Percentiles rank a stretch among this genome's conserved stretches.
Evolutionary conservation across 768 basidiomycete genomes (phyloP).

Genomic region (Trametes maxima): DNA sequence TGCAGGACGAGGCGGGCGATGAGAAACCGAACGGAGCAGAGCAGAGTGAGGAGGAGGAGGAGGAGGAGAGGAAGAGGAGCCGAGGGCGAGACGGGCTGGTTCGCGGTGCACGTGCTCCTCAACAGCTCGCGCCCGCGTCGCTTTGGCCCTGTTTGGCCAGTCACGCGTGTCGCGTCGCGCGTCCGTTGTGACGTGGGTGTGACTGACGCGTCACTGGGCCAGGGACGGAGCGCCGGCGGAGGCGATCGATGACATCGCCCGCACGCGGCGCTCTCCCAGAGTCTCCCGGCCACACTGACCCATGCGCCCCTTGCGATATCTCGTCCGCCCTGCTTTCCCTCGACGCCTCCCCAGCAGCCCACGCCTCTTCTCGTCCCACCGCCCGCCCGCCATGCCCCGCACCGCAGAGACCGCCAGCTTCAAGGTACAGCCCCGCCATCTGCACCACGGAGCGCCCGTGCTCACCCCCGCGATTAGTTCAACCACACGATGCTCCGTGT

Average conservation of each 20-base stretch:
- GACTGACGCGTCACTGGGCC: not conserved
- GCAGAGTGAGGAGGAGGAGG: conserved; percentile 6
- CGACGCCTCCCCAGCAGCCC: not conserved
- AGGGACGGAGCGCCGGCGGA: conserved; percentile 5
- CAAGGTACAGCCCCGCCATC: conserved; percentile 40
- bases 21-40: not conserved
- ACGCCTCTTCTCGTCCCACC: conserved; percentile 7
- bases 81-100: not conserved
- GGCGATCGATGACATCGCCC: not conserved
- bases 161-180: conserved; percentile 25
- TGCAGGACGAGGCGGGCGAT: not conserved
- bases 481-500: conserved; percentile 90
- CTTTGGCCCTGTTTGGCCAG: conserved; percentile 19
- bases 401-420: conserved; percentile 66
- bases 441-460: not conserved
- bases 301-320: not conserved
- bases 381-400: conserved; percentile 52
- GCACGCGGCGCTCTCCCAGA: not conserved
- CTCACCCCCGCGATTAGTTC: conserved; percentile 45
- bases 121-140: conserved; percentile 24
- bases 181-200: not conserved
- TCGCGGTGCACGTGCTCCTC: conserved; percentile 19
- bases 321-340: not conserved
- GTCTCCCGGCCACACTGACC: not conserved
- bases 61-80: not conserved